Evolutionary conservation across 1,284 basidiomycete species (phyloP).

Genomic region (Ustilago esculenta): DNA sequence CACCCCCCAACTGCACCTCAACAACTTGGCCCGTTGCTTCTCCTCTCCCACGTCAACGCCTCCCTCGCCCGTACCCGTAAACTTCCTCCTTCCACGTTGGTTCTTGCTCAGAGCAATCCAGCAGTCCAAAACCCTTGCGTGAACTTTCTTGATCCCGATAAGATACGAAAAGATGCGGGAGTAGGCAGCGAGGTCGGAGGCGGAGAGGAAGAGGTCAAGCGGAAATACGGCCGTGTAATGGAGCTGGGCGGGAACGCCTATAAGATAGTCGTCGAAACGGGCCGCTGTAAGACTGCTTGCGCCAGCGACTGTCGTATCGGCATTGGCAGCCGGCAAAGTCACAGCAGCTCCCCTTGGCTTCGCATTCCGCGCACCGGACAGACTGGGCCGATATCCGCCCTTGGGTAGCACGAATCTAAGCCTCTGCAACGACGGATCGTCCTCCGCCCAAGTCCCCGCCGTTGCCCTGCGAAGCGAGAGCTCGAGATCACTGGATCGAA

Average conservation of each 20-base stretch:
- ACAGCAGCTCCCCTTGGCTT: conserved; percentile 26
- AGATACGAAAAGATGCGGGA: conserved; percentile 82
- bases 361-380: conserved; percentile 21
- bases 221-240: conserved; percentile 73
- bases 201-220: conserved; percentile 84
- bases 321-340: not conserved
- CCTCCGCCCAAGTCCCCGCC: conserved; percentile 50
- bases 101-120: conserved; percentile 85
- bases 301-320: not conserved
- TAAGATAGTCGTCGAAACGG: conserved; percentile 50
- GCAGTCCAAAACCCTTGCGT: conserved; percentile 78
- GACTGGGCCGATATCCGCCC: conserved; percentile 35
- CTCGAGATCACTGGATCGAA: conserved; percentile 51
- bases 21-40: conserved; percentile 70
- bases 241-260: conserved; percentile 47
- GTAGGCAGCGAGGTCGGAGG: conserved; percentile 78
- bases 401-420: conserved; percentile 38
- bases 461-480: conserved; percentile 46
- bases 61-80: conserved; percentile 86
- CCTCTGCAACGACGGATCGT: conserved; percentile 46
- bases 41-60: conserved; percentile 76
- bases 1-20: conserved; percentile 83
- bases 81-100: conserved; percentile 80
- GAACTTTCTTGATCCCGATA: conserved; percentile 81
- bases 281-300: conserved; percentile 3